Evolutionary conservation across 768 basidiomycete species (phyloP).

Genomic region (Phylloporus rhodoxanthus): DNA sequence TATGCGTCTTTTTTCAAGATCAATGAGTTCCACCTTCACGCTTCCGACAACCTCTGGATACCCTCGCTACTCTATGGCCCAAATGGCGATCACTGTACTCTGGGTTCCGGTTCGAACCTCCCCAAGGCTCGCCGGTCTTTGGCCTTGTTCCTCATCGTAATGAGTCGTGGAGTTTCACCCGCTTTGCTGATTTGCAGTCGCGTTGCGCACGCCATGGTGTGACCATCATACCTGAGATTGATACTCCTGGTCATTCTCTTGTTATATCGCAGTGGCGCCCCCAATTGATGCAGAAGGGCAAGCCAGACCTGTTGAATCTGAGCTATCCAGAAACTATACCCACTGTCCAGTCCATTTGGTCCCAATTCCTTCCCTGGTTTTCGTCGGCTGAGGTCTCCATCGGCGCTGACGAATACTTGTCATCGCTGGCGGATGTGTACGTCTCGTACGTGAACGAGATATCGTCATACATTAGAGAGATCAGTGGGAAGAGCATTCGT

Average conservation of each 20-base stretch:
- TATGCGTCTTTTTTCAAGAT: slow-evolving; percentile 44
- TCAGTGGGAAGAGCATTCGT: slow-evolving; percentile 36
- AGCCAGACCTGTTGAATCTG: slow-evolving; percentile 35
- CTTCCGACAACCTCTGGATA: slow-evolving; percentile 41
- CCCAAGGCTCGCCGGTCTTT: slow-evolving; percentile 27
- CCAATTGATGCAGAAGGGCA: slow-evolving; percentile 32
- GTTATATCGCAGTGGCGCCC: slow-evolving; percentile 43
- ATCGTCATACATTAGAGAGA: slow-evolving; percentile 31
- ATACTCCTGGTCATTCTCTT: slow-evolving; percentile 41
- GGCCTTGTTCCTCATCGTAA: slow-evolving; percentile 36
- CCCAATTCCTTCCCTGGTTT: slow-evolving; percentile 37
- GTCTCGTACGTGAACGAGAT: slow-evolving; percentile 40
- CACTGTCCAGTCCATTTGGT: slow-evolving; percentile 39
- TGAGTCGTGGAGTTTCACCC: slow-evolving; percentile 35
- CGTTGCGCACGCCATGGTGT: slow-evolving; percentile 36
- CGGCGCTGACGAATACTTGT: slow-evolving; percentile 40
- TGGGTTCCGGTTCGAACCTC: slow-evolving; percentile 38
- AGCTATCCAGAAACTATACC: slow-evolving; percentile 39
- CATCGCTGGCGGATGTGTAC: slow-evolving; percentile 37
- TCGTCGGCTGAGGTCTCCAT: slow-evolving; percentile 39
- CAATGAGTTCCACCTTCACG: slow-evolving; percentile 40
- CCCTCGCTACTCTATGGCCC: slow-evolving; percentile 34
- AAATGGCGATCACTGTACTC: slow-evolving; percentile 38
- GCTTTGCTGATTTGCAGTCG: slow-evolving; percentile 32
- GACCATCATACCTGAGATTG: slow-evolving; percentile 39